Base-by-base conservation (phyloP, 2,329 filamentous ascomycete species). In the Claviceps pusilla region DNA sequence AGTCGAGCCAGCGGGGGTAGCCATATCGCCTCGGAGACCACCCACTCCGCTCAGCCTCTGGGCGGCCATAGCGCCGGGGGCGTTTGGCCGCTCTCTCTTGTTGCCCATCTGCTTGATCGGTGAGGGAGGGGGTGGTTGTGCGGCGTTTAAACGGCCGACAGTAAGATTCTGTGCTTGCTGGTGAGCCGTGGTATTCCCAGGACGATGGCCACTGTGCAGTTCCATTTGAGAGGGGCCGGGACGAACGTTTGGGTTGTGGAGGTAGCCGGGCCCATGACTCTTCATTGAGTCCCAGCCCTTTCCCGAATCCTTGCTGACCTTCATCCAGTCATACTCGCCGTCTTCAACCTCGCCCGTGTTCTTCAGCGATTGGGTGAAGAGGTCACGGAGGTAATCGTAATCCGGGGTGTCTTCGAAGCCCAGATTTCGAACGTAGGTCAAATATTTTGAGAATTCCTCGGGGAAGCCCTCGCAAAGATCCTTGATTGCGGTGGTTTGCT, bases 281-380 rank as follows among this genome's bases (percentile, higher is more conserved):
- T 88, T 87, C 63, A 65, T 69, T 54, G 68, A 67, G 72, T 95
- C 89, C 88, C 88, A 95, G 59, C 89, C 89, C 73, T 95, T 93
- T 72, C 89, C 88, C 64, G 78, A 75, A 65, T 79, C 77, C 69
- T 82, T 83, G 75, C 89, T 93, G 63, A 95, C 78, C 78, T 95
- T 96, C 89, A 97, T 95, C 93, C 93, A 98, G 74, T 98, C 93
- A 70, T 97, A 98, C 69, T 97, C 91, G 65, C 93, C 93, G 70
- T 98, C 93, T 68, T 97, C 93, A 9, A 96, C 84, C 64, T 95
- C 90, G 54, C 90, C 90, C 2, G 87, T 86, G 68, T 89, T 91
- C 79, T 96, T 95, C 59, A 97, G 79, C 24, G 91, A 89, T 71
- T 95, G 88, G 1, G 91, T 96, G 74, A 98, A 95, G 55, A 98